phyloP scores from a whole-genome alignment of 2,329 filamentous ascomycete species.

The Hymenoscyphus scutula region DNA sequence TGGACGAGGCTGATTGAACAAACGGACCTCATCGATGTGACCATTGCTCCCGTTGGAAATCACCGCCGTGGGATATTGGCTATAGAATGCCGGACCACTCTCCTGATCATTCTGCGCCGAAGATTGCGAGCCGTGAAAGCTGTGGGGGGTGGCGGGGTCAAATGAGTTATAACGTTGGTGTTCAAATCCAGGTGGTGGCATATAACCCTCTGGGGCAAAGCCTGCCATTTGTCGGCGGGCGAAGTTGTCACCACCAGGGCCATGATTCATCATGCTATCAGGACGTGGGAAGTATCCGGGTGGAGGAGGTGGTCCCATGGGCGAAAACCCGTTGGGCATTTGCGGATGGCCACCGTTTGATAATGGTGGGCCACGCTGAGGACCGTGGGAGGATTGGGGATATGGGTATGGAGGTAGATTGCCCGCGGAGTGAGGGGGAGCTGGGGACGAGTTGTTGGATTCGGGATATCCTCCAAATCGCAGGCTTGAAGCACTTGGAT shows the following conservation, averaged over 20 bases:
- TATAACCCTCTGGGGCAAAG: slow-evolving; percentile 36
- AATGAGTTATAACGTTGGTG: slow-evolving; percentile 36
- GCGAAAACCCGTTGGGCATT: slow-evolving; percentile 31
- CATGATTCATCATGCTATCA: slow-evolving; percentile 27
- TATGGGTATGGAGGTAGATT: slow-evolving; percentile 38
- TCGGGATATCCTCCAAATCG: slow-evolving; percentile 55
- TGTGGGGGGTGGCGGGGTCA: slow-evolving; percentile 57
- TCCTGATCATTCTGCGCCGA: slow-evolving; percentile 49
- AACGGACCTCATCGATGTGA: slow-evolving; percentile 32
- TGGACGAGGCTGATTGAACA: slow-evolving; percentile 29
- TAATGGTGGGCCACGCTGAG: slow-evolving; percentile 21
- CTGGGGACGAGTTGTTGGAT: slow-evolving; percentile 58
- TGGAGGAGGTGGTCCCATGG: slow-evolving; percentile 29
- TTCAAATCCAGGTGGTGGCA: slow-evolving; percentile 32
- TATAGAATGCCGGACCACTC: slow-evolving; percentile 33
- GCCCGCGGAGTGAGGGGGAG: slow-evolving; percentile 48
- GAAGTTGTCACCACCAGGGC: slow-evolving; percentile 23
- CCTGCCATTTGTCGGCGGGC: slow-evolving; percentile 32
- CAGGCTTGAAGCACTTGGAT: slow-evolving; percentile 54
- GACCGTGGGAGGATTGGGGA: slow-evolving; percentile 19
- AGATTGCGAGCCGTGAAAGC: slow-evolving; percentile 60
- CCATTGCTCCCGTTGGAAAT: slow-evolving; percentile 42
- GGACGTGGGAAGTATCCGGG: slow-evolving; percentile 28
- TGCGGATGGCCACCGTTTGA: slow-evolving; percentile 26
- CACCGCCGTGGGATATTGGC: slow-evolving; percentile 41